These are phyloP conservation scores for Citrus cavaleriei DNA, from an alignment of 345 rosid species.

Conservation along the genomic window DNA sequence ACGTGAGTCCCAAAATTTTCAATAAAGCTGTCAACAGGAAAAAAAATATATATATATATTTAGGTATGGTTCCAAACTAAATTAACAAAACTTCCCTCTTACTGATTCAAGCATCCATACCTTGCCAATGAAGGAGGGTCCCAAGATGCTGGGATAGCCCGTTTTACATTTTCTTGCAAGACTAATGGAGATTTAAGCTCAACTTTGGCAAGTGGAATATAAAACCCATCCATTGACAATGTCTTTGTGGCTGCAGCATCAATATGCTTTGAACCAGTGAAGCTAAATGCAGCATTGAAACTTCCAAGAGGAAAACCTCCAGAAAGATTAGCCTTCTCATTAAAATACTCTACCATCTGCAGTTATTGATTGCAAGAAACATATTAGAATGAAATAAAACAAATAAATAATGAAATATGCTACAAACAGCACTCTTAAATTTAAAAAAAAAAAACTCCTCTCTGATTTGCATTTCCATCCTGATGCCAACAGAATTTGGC, in stretches of 20 bases:
- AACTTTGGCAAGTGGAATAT: slow-evolving; percentile 57
- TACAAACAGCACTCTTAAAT: not conserved
- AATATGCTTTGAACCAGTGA: slow-evolving; percentile 50
- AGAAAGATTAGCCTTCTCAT: slow-evolving; percentile 44
- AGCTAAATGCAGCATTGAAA: slow-evolving; percentile 64
- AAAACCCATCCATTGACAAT: slow-evolving; percentile 58
- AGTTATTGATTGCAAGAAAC: slow-evolving; percentile 3
- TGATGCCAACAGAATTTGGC: not conserved
- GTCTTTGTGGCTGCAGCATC: slow-evolving; percentile 61
- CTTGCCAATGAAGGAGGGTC: slow-evolving; percentile 66
- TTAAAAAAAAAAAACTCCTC: not conserved
- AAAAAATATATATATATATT: not conserved
- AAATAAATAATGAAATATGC: not conserved
- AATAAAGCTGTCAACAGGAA: slow-evolving; percentile 51
- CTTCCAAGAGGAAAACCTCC: slow-evolving; percentile 57
- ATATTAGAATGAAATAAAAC: slow-evolving; percentile 1
- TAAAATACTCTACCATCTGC: slow-evolving; percentile 68
- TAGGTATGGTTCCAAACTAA: slow-evolving; percentile 5
- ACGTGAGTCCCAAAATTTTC: slow-evolving; percentile 74
- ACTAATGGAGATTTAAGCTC: slow-evolving; percentile 37
- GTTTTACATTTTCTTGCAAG: slow-evolving; percentile 50
- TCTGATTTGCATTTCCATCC: not conserved
- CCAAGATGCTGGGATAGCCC: slow-evolving; percentile 53
- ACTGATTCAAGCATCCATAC: slow-evolving; percentile 25
- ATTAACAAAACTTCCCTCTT: slow-evolving; percentile 1